Conservation (phyloP, 1,284 basidiomycete species). For the Flammula alnicola region DNA sequence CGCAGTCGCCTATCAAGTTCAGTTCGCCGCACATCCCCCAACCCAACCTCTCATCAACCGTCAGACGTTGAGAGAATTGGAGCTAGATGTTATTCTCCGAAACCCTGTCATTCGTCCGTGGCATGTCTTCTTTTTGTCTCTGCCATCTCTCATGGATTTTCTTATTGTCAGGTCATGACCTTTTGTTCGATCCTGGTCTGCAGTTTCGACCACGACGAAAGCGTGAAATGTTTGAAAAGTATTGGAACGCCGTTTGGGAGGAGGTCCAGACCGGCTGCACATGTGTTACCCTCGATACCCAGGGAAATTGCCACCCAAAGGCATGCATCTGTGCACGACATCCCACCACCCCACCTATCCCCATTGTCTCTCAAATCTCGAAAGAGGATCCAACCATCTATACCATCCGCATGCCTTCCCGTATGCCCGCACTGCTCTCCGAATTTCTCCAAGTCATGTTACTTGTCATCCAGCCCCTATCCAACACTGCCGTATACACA, state of each 20-base stretch:
- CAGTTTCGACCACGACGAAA: conserved; percentile 80
- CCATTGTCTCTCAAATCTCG: conserved; percentile 54
- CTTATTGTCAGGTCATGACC: conserved; percentile 76
- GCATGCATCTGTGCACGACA: conserved; percentile 57
- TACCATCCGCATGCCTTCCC: conserved; percentile 74
- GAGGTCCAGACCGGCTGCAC: conserved; percentile 86
- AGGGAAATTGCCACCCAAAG: conserved; percentile 54
- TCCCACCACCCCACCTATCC: conserved; percentile 37
- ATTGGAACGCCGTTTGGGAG: conserved; percentile 82
- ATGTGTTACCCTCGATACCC: conserved; percentile 72
- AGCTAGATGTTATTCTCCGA: conserved; percentile 83
- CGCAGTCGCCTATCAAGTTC: conserved; percentile 43
- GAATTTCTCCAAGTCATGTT: conserved; percentile 86
- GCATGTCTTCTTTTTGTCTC: conserved; percentile 13
- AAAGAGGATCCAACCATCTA: no score
- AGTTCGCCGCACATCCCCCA: conserved; percentile 68
- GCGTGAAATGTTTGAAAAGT: conserved; percentile 76
- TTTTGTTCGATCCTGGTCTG: conserved; percentile 83
- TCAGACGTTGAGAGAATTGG: conserved; percentile 83
- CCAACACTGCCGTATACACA: conserved; percentile 56
- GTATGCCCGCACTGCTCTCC: conserved; percentile 72
- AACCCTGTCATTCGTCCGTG: conserved; percentile 88
- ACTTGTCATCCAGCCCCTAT: conserved; percentile 79
- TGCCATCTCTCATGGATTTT: conserved; percentile 17
- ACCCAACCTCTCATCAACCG: conserved; percentile 82